Evolutionary conservation across 768 basidiomycete genomes (phyloP).

Genomic region (Mycena vulgaris): DNA sequence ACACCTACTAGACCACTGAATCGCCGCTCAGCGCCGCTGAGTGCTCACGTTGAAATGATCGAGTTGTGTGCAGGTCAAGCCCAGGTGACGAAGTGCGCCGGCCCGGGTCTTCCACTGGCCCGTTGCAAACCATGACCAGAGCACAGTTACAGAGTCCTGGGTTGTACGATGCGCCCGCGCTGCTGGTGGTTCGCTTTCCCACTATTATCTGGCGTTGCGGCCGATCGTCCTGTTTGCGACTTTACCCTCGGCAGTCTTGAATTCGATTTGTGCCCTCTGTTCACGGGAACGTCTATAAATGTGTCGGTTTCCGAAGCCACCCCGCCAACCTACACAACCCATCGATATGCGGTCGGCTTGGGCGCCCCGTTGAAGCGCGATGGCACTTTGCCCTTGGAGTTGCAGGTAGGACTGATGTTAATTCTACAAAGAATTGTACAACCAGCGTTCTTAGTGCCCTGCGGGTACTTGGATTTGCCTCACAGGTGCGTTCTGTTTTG

Average conservation of each 20-base stretch:
- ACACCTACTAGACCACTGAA: not conserved
- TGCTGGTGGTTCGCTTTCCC: not conserved
- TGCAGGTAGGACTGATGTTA: constrained; percentile 37
- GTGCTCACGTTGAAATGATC: not conserved
- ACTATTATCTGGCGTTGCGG: not conserved
- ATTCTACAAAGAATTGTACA: not conserved
- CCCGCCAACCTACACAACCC: constrained; percentile 49
- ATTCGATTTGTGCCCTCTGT: constrained; percentile 49
- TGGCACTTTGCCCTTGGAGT: constrained; percentile 47
- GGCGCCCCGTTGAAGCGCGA: constrained; percentile 42
- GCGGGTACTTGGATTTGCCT: constrained; percentile 52
- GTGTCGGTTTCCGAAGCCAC: constrained; percentile 42
- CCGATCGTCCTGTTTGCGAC: constrained; percentile 28
- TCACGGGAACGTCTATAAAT: constrained; percentile 32
- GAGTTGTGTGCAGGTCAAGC: not conserved
- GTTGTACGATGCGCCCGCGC: constrained; percentile 7
- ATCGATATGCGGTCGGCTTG: constrained; percentile 48
- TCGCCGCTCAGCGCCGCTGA: not conserved
- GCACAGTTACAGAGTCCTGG: too few species aligned
- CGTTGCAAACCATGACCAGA: too few species aligned
- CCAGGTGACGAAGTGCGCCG: constrained; percentile 13
- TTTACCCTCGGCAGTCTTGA: constrained; percentile 38
- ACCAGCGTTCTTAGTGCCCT: constrained; percentile 46
- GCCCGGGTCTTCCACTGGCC: constrained; percentile 12
- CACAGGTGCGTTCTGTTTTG: too few species aligned